Evolutionary conservation across 1,284 basidiomycete species (phyloP).

Genomic region (Heterobasidion parviporum): DNA sequence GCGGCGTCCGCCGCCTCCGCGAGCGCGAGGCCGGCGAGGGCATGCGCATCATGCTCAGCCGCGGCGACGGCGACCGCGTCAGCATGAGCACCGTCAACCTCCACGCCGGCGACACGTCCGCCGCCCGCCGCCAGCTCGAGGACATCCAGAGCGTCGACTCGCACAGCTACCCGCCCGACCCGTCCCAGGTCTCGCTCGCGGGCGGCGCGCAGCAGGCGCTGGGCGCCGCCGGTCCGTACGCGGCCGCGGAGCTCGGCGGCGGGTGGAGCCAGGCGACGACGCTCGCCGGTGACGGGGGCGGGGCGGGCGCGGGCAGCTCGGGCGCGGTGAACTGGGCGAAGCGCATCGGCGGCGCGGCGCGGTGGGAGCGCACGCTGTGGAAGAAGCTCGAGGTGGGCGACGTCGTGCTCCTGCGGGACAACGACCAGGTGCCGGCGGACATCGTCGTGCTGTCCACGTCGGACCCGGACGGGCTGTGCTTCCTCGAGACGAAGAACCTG

Average conservation of each 20-base stretch:
- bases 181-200: slow-evolving; percentile 7
- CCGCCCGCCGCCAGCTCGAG: slow-evolving; percentile 44
- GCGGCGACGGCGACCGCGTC: slow-evolving; percentile 25
- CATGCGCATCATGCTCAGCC: slow-evolving; percentile 54
- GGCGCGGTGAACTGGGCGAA: slow-evolving; percentile 80
- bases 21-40: slow-evolving; percentile 72
- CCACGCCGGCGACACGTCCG: slow-evolving; percentile 26
- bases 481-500: slow-evolving; percentile 91
- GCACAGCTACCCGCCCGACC: slow-evolving; percentile 46
- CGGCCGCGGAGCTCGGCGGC: slow-evolving; percentile 5
- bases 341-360: slow-evolving; percentile 61
- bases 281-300: slow-evolving; percentile 16
- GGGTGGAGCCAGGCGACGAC: slow-evolving; percentile 5
- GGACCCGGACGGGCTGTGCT: slow-evolving; percentile 79
- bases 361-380: slow-evolving; percentile 96
- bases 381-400: slow-evolving; percentile 99
- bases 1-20: slow-evolving; percentile 80
- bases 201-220: slow-evolving; percentile 5
- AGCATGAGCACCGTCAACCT: slow-evolving; percentile 36
- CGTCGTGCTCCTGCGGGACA: slow-evolving; percentile 82
- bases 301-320: slow-evolving; percentile 23
- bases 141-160: slow-evolving; percentile 63
- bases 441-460: slow-evolving; percentile 86
- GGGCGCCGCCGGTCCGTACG: neutral
- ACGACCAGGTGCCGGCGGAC: slow-evolving; percentile 95